These are phyloP conservation scores for Colletotrichum sp. DNA, from an alignment of 2,329 filamentous ascomycete genomes.

Conservation along the genomic window DNA sequence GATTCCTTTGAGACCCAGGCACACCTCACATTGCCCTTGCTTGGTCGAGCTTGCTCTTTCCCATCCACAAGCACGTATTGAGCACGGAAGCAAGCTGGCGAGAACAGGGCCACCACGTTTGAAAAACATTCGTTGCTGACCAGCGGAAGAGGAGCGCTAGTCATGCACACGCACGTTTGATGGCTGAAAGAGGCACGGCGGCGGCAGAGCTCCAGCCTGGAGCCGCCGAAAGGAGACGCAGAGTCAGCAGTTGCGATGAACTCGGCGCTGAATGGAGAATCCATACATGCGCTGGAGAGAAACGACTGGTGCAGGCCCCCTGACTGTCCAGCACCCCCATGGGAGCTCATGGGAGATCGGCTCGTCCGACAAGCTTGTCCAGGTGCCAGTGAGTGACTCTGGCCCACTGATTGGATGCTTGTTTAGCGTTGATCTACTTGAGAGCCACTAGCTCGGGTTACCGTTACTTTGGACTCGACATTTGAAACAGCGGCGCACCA, in stretches of 20 bases:
- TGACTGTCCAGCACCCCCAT: neutral
- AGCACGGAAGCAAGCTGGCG: neutral
- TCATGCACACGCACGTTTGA: neutral
- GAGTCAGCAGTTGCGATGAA: neutral
- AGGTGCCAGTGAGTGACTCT: neutral
- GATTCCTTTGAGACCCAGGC: neutral
- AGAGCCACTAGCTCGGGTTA: slow-evolving; percentile 15
- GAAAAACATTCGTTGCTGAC: neutral
- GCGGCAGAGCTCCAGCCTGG: neutral
- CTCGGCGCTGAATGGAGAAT: neutral
- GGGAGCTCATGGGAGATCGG: neutral
- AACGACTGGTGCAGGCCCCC: neutral
- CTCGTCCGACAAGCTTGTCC: neutral
- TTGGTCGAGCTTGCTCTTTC: neutral
- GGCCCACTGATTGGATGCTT: slow-evolving; percentile 1
- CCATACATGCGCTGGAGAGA: neutral
- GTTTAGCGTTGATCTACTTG: slow-evolving; percentile 13
- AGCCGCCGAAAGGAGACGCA: neutral
- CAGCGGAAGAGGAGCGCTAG: neutral
- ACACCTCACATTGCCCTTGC: neutral
- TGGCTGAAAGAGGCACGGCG: neutral
- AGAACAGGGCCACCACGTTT: neutral
- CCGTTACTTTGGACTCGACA: slow-evolving; percentile 9
- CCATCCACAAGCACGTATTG: neutral
- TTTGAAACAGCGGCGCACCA: slow-evolving; percentile 12